Evolutionary conservation across 208 protist genomes (phyloP), one percentile per base, ranked within the genome.

Genomic region (Strigomonas oncopelti): DNA sequence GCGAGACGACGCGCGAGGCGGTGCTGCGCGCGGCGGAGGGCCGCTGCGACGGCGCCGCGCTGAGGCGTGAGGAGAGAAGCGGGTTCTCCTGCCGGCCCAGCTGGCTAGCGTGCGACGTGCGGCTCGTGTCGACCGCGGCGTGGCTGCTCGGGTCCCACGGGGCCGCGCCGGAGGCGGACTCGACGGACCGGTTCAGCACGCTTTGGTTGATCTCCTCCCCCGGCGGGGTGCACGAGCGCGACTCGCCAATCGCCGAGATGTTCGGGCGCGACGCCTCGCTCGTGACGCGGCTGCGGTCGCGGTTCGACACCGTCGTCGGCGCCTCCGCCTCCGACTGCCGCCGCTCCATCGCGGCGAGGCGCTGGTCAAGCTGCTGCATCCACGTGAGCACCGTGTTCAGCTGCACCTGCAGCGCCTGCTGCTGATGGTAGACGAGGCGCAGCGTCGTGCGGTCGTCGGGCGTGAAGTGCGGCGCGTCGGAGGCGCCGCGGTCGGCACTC

Each of bases 321-420:
- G 52, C 56, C 65, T 28, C 45, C 59, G 28, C 57, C 60, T 18
- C 46, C 45, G 48, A 60, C 42, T 65, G 67, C 59, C 71, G 64
- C 25, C 28, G 71, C 57, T 84, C 70, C 18, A 78, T 29, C 11
- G 42, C 28, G 20, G 53, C 57, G 9, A 80, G 52, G 7, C 78
- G 78, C 55, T 71, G 58, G 55, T 78, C 76, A n/a, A 85, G 65
- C 67, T 91, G 83, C 65, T 90, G 77, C 74, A 91, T 83, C 69
- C 73, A 92, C 28, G 85, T 67, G 38, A 80, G 72, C 58, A 93
- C 78, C 27, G 79, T 86, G 65, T 90, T 84, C 0, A 93, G 78
- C 72, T 95, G 90, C 51, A 87, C 81, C 60, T 95, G 83, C 4
- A 95, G 78, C 0, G 86, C 72, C 68, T 92, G 81, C 69, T 95